Base-by-base conservation (phyloP, 108 stramenopile species). In the Nitzschia putrida region DNA sequence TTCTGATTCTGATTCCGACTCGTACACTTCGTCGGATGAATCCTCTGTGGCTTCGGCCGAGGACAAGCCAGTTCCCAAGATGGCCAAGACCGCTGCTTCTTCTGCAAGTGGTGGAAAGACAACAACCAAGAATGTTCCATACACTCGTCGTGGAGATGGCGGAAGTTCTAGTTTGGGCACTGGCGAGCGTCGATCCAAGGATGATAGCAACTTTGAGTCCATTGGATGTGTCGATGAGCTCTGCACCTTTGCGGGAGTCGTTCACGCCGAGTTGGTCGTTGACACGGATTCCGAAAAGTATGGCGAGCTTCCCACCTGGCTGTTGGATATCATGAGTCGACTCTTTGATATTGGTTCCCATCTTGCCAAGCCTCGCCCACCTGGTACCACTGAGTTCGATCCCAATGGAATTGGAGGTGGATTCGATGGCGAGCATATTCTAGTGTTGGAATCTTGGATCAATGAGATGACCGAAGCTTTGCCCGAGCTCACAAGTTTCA, bases 171-270 rank as follows among this genome's bases (percentile, higher is more conserved):
- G 79, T 69, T 75, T 91, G 52, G 80, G 88, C 16, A 92, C 87
- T 14, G 90, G 90, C 26, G 93, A 90, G 67, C 77, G 90, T 37
- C 84, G 90, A 38, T 78, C 68, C 49, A 94, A 94, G 68, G 76
- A 78, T 55, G 90, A 91, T 69, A 50, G 44, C 26, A 61, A 84
- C 14, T 91, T 94, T 73, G 93, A 91, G 54, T 83, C 90, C 39
- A 75, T 94, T 79, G 93, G 93, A 11, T 87, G 88, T 3, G 88
- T 91, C 2, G 93, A 94, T 80, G 93, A 94, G 75, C 55, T 94
- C 29, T 94, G 90, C 67, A 80, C 81, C 42, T 58, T 86, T 26
- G 88, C 89, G 2, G 93, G 93, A 37, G 85, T 88, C 18, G 90
- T 80, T 1, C 82, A 92, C 71, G 85, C 92, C 8, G 54, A 61